Evolutionary conservation across 306 rosid species (phyloP), one percentile per base, ranked within the genome.

Genomic region (Astragalus membranaceus): DNA sequence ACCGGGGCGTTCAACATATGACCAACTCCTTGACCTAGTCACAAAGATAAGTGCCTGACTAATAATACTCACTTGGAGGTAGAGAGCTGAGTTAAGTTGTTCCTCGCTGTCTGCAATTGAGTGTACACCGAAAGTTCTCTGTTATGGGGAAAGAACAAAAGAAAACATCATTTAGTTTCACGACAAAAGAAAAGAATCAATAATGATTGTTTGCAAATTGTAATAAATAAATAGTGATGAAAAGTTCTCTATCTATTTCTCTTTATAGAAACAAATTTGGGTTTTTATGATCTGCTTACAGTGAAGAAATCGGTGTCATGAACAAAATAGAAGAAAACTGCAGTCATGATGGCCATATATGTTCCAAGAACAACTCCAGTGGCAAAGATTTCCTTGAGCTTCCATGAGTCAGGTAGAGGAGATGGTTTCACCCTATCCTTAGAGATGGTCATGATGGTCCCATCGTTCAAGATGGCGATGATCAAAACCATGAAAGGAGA

Each of bases 361-460:
- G 92, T 47, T 55, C 97, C 97, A 20, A 88, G 97, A 75, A 91
- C 85, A 44, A 91, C 6, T 5, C 97, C 97, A 0, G 97, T 88
- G 67, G 91, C 91, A 12, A 91, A 91, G 64, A 91, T 91, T 78
- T 91, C 97, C 6, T 87, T 83, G 53, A 91, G 96, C 82, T 88
- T 91, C 97, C 97, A 91, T 60, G 97, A 83, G 76, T 91, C 97
- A 7, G 97, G 97, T 17, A 80, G 8, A 52, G 97, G 97, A 44
- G 96, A 91, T 39, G 97, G 97, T 82, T 82, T 91, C 52, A 91
- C 97, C 41, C 89, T 85, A 14, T 91, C 97, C 89, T 88, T 88
- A 10, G 97, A 91, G 66, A 91, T 91, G 78, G 97, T 91, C 97
- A 91, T 91, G 81, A 91, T 88, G 75, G 97, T 91, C 14, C 95